A percentile compares a stretch with the other conserved stretches of the same genome.
phyloP scores from a whole-genome alignment of 2,329 filamentous ascomycete species.

The Calonectria leucothoes region DNA sequence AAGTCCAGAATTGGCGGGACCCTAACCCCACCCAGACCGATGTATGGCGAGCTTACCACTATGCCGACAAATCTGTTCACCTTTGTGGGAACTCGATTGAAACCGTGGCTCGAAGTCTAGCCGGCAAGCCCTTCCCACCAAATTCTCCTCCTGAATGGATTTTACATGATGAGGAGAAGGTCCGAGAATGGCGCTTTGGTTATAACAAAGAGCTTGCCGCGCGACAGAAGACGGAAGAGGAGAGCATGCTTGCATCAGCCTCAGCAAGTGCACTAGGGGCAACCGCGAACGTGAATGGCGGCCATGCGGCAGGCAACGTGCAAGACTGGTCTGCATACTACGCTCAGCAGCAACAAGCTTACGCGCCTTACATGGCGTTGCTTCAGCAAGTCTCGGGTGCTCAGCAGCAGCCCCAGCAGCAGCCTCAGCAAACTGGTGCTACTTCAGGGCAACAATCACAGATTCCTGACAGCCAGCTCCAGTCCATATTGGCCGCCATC shows the following conservation, averaged over 20 bases:
- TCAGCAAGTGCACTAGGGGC: conserved; percentile 46
- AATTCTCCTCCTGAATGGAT: conserved; percentile 66
- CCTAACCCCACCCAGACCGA: conserved; percentile 52
- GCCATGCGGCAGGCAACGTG: conserved; percentile 41
- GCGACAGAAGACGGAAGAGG: conserved; percentile 54
- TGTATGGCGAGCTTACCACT: conserved; percentile 48
- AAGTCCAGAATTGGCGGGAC: conserved; percentile 56
- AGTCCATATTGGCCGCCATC: conserved; percentile 58
- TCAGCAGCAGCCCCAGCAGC: conserved; percentile 37
- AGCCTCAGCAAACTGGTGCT: conserved; percentile 17
- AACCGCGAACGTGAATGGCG: conserved; percentile 27
- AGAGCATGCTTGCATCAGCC: conserved; percentile 48
- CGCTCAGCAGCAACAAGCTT: conserved; percentile 52
- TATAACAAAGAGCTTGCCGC: conserved; percentile 54
- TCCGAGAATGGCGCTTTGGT: conserved; percentile 65
- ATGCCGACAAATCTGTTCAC: conserved; percentile 57
- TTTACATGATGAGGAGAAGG: conserved; percentile 56
- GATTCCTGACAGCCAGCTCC: conserved; percentile 53
- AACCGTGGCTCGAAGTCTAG: conserved; percentile 53
- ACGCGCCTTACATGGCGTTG: conserved; percentile 56
- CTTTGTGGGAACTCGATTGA: conserved; percentile 57
- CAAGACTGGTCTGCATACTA: conserved; percentile 55
- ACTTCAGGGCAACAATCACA: conserved; percentile 39
- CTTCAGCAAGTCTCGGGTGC: conserved; percentile 54
- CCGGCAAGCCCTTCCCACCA: conserved; percentile 61